Evolutionary conservation across 768 basidiomycete species (phyloP).

Genomic region (Pseudohyphozyma bogoriensis): DNA sequence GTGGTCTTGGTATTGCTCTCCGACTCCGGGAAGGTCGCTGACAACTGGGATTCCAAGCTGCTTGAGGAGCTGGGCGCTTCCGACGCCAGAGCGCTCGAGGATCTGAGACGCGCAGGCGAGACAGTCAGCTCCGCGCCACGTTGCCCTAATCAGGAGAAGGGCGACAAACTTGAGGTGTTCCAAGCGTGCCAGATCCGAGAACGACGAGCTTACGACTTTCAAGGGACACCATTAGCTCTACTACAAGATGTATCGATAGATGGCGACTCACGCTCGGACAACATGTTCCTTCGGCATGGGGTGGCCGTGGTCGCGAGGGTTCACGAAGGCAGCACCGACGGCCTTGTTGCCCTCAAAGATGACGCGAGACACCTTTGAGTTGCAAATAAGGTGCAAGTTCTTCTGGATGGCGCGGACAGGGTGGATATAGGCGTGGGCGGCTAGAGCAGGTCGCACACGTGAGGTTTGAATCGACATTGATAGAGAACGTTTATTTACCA

Average conservation of each 20-base stretch:
- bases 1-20: conserved; percentile 61
- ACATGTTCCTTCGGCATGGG: conserved; percentile 51
- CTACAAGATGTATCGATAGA: no score
- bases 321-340: conserved; percentile 61
- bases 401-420: conserved; percentile 58
- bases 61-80: conserved; percentile 48
- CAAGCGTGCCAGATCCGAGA: conserved; percentile 56
- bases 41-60: conserved; percentile 51
- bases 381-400: conserved; percentile 58
- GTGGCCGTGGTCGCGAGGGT: conserved; percentile 52
- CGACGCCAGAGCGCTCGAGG: conserved; percentile 62
- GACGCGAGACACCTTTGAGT: conserved; percentile 57
- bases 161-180: conserved; percentile 47
- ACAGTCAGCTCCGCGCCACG: not conserved
- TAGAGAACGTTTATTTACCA: conserved; percentile 47
- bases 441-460: not conserved
- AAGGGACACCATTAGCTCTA: no score
- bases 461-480: not conserved
- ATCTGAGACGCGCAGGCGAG: conserved; percentile 44
- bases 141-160: not conserved
- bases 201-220: conserved; percentile 59
- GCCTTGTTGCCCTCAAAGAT: conserved; percentile 64
- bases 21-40: conserved; percentile 55
- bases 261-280: conserved; percentile 34
- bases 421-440: conserved; percentile 54